Evolutionary conservation across 352 stramenopile genomes (phyloP).

Genomic region (Globisporangium megalacanthum): DNA sequence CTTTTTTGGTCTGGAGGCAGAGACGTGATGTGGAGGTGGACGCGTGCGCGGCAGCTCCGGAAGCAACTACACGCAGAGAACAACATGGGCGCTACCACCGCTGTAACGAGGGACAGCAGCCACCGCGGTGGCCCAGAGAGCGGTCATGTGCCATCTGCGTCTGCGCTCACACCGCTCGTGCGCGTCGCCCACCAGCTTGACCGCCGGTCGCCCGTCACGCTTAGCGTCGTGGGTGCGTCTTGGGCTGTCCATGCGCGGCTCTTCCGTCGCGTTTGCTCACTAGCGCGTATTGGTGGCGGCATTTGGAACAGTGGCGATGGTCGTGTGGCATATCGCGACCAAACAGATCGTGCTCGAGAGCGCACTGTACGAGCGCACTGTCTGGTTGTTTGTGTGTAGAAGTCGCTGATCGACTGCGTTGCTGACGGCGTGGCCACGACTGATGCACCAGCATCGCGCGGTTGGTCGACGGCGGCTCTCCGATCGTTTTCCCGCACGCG

Average conservation of each 20-base stretch:
- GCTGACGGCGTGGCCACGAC: background rate
- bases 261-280: too few species aligned
- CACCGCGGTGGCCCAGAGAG: background rate
- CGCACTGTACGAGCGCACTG: conserved; percentile 5
- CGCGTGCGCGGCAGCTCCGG: conserved; percentile 8
- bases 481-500: conserved; percentile 3
- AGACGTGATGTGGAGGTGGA: conserved; percentile 2
- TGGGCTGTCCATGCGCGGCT: too few species aligned
- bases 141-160: conserved; percentile 1
- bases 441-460: conserved; percentile 4
- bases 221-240: conserved; percentile 7
- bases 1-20: background rate
- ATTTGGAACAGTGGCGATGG: conserved; percentile 4
- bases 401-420: background rate
- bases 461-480: background rate
- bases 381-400: background rate
- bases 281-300: background rate
- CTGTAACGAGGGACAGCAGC: too few species aligned
- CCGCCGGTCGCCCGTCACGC: conserved; percentile 10
- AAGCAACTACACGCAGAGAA: conserved; percentile 3
- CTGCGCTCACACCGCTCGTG: conserved; percentile 11
- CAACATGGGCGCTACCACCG: background rate
- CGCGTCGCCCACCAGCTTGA: conserved; percentile 11
- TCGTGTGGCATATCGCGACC: conserved; percentile 8
- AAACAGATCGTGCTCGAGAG: conserved; percentile 9